Base-by-base conservation (phyloP, 208 protist species). In the Strigomonas galati region DNA sequence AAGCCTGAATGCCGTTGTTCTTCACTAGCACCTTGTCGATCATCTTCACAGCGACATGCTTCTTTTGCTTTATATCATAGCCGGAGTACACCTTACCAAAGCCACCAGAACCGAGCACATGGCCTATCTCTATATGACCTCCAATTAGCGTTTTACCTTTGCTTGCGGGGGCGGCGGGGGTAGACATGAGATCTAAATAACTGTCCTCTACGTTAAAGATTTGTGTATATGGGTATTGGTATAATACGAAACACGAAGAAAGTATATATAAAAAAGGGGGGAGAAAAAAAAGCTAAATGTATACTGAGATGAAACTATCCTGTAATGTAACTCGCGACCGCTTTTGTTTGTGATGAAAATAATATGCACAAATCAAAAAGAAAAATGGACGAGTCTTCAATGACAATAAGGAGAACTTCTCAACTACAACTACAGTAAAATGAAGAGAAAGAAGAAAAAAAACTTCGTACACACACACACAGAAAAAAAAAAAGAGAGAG, bases 21-120 rank as follows among this genome's bases (percentile, higher is more conserved):
- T 72, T 59, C 28, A 96, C 84, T 27, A 95, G 58, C 54, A 61
- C 73, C 67, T 94, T 95, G 62, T 93, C 85, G 61, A 98, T 95
- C 56, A 93, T 85, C 74, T 98, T 98, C 23, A 97, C 94, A 14
- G 94, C 94, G 10, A 95, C 87, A 52, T 96, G 82, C 23, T 76
- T 70, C 56, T 89, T 77, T 37, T 81, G 74, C 63, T 91, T 88
- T 28, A 71, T 80, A 67, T 94, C 90, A 51, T 87, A 89, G 17
- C 77, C 90, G 44, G 78, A 83, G 70, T 95, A 93, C 0, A 97
- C 92, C 65, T 92, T 92, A 28, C 90, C 89, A 59, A 95, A 95
- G 23, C 90, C 88, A 7, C 92, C 92, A 6, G 82, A 83, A 23
- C 92, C 92, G 17, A 97, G 75, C 12, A 95, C 78, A n/a, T 92